Evolutionary conservation across 805 yeast species (phyloP).

Genomic region (Zygoascus flipseniorum): DNA sequence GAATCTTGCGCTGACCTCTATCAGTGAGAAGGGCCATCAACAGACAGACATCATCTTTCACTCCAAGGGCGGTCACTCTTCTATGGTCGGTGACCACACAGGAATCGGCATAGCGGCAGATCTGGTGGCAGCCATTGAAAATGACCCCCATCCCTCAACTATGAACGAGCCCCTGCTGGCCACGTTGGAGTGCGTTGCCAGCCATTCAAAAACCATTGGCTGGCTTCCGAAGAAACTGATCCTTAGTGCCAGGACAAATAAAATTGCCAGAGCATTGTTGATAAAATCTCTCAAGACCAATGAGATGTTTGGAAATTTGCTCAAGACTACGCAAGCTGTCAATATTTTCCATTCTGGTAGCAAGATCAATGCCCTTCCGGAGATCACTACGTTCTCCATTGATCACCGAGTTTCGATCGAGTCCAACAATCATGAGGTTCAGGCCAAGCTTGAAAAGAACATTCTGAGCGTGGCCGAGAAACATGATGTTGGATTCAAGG

Average conservation of each 20-base stretch:
- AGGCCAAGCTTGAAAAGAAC: slow-evolving; percentile 31
- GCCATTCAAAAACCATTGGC: slow-evolving; percentile 2
- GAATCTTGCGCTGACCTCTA: slow-evolving; percentile 39
- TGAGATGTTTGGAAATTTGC: slow-evolving; percentile 16
- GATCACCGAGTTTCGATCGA: slow-evolving; percentile 62
- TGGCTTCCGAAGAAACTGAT: slow-evolving; percentile 4
- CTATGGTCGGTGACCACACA: slow-evolving; percentile 68
- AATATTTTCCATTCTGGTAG: slow-evolving; percentile 66
- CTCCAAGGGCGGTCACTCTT: slow-evolving; percentile 67
- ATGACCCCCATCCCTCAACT: slow-evolving; percentile 29
- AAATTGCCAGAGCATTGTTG: slow-evolving; percentile 16
- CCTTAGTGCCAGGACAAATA: slow-evolving; percentile 2
- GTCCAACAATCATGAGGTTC: slow-evolving; percentile 37
- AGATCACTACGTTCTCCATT: slow-evolving; percentile 41
- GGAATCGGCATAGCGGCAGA: slow-evolving; percentile 61
- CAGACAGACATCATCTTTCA: slow-evolving; percentile 38
- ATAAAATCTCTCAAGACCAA: slow-evolving; percentile 1
- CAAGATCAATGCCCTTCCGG: slow-evolving; percentile 73
- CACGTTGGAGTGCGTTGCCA: slow-evolving; percentile 8
- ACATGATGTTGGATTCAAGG: slow-evolving; percentile 40
- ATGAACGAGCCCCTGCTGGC: slow-evolving; percentile 2
- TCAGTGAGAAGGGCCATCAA: slow-evolving; percentile 49
- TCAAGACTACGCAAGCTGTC: slow-evolving; percentile 59
- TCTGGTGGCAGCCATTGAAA: slow-evolving; percentile 44
- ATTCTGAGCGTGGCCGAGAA: slow-evolving; percentile 37